Evolutionary conservation across 176 grass and related monocot species (phyloP), one percentile per base, ranked within the genome.

Genomic region (Hordeum marinum): DNA sequence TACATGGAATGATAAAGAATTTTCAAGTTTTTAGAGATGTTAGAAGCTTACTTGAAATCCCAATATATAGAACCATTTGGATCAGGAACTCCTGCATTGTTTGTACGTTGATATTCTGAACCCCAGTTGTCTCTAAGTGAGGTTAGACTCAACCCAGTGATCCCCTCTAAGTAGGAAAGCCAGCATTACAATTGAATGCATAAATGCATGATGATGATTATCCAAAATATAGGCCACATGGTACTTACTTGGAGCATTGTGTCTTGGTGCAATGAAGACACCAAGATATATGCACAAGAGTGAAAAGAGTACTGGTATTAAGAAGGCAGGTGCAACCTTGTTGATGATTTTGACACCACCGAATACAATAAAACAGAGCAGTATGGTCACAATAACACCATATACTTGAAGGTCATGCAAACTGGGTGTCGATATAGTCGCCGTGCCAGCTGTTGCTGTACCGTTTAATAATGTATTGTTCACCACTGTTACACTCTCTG

Each of bases 301-400:
- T 24, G 96, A 98, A 87, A 98, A 94, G 24, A 98, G 94, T 25
- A 98, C 93, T 18, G 96, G 93, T 83, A 98, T 82, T 82, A 98
- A 83, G 84, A 98, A 92, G 79, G 96, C 96, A 43, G 96, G 93
- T 27, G 96, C 96, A 59, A 98, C 96, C 80, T 88, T 92, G 76
- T 98, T 98, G 58, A 98, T 98, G 24, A 98, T 98, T 84, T 98
- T 98, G 55, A 98, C 96, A 87, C 96, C 96, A 79, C 96, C 96
- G 88, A 98, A 98, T 43, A 98, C 96, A 92, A 98, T 95, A 85
- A 98, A 98, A 79, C 93, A 95, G 13, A 98, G 77, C 86, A 98
- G 85, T 63, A 98, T 88, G 50, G 93, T 95, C 83, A 98, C 89
- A 79, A 98, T 92, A 78, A 98, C 80, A 71, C 96, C 96, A 79